These are phyloP conservation scores for Stephanodiscus triporus DNA, from an alignment of 108 stramenopile genomes.

Conservation along the genomic window DNA sequence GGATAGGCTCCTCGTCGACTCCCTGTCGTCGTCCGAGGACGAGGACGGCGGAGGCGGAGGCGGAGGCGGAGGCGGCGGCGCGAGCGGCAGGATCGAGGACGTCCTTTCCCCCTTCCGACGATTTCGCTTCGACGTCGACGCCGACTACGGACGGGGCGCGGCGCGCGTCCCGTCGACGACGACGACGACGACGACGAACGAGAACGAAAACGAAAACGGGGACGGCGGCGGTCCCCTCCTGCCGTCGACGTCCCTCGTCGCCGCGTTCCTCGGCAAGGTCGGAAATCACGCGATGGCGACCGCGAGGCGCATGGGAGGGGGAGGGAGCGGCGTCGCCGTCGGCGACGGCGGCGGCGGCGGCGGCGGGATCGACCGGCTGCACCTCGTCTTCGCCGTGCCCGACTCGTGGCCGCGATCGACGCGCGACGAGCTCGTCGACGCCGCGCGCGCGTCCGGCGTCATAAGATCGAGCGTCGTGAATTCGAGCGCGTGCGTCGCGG, in stretches of 20 bases:
- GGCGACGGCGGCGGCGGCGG: background rate
- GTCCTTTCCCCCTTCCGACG: slow-evolving; percentile 24
- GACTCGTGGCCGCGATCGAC: slow-evolving; percentile 17
- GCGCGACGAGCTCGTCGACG: slow-evolving; percentile 45
- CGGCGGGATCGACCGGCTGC: background rate
- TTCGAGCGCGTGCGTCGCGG: slow-evolving; percentile 13
- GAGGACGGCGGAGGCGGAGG: background rate
- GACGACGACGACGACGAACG: background rate
- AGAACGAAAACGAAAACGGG: slow-evolving; percentile 14
- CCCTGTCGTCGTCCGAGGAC: background rate
- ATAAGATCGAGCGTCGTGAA: slow-evolving; percentile 26
- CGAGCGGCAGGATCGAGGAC: too few species aligned
- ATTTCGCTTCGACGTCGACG: slow-evolving; percentile 15
- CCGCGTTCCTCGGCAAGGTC: slow-evolving; percentile 52
- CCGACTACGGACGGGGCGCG: background rate
- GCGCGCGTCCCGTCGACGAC: background rate
- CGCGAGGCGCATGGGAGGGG: slow-evolving; percentile 8
- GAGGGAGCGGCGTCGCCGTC: background rate
- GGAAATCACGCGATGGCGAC: slow-evolving; percentile 36
- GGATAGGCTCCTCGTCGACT: slow-evolving; percentile 44
- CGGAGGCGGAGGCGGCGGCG: too few species aligned
- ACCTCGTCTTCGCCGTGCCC: slow-evolving; percentile 45
- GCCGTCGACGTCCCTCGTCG: slow-evolving; percentile 42
- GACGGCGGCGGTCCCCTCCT: background rate
- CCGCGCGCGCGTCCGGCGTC: slow-evolving; percentile 50